These are phyloP conservation scores for Elaeis guineensis DNA, from an alignment of 176 grass and related monocot genomes.

Conservation along the genomic window DNA sequence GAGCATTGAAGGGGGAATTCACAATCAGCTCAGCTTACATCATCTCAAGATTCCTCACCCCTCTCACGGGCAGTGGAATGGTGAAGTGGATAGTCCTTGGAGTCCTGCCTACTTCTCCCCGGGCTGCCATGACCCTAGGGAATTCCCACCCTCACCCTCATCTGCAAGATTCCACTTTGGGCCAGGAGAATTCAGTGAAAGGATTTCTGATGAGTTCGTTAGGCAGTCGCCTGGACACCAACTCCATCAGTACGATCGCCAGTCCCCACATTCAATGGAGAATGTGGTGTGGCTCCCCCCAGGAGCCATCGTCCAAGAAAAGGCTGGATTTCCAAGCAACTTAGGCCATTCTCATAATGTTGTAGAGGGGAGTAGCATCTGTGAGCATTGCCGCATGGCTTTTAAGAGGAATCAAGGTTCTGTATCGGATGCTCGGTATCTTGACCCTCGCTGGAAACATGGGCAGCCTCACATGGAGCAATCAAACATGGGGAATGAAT, in stretches of 20 bases:
- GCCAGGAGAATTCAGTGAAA: conserved; percentile 55
- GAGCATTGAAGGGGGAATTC: conserved; percentile 39
- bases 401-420: conserved; percentile 50
- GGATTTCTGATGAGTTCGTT: conserved; percentile 37
- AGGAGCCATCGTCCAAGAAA: conserved; percentile 59
- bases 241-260: conserved; percentile 42
- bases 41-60: conserved; percentile 64
- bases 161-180: conserved; percentile 55
- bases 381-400: conserved; percentile 52
- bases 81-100: conserved; percentile 71
- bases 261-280: conserved; percentile 41
- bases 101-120: conserved; percentile 63
- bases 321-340: conserved; percentile 50
- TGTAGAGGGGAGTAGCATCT: conserved; percentile 23
- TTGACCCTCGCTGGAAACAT: conserved; percentile 50
- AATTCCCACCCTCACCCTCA: conserved; percentile 60
- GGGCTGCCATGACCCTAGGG: conserved; percentile 42
- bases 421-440: conserved; percentile 29
- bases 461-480: conserved; percentile 47
- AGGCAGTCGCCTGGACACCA: conserved; percentile 34
- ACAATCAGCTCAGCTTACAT: conserved; percentile 40
- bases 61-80: conserved; percentile 45
- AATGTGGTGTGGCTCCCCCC: conserved; percentile 60
- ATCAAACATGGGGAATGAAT: conserved; percentile 35
- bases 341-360: conserved; percentile 40